Evolutionary conservation across 345 rosid genomes (phyloP).

Genomic region (Citrus australasica): DNA sequence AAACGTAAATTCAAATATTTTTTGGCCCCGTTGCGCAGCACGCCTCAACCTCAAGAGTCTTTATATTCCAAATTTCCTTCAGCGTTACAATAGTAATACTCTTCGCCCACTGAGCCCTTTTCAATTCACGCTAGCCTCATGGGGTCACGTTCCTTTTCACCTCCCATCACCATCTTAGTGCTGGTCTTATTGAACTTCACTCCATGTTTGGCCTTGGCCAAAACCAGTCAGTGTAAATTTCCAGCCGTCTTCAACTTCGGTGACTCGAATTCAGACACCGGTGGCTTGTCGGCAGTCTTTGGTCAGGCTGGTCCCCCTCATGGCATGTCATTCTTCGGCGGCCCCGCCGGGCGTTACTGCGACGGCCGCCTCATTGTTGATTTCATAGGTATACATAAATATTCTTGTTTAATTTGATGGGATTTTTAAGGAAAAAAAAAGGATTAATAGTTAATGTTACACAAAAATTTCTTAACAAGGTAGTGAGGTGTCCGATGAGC

Average conservation of each 20-base stretch:
- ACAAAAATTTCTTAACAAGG: no score
- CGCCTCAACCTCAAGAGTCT: not conserved
- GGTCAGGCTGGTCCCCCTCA: slow-evolving; percentile 76
- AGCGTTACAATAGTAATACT: not conserved
- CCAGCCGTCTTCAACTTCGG: slow-evolving; percentile 92
- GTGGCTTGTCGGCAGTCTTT: slow-evolving; percentile 78
- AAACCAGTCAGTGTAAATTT: slow-evolving; percentile 29
- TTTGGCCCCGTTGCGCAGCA: not conserved
- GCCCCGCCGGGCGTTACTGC: slow-evolving; percentile 74
- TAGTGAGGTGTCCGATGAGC: no score
- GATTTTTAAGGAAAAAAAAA: no score
- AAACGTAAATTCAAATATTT: not conserved
- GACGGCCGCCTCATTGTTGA: slow-evolving; percentile 92
- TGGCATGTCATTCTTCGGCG: slow-evolving; percentile 64
- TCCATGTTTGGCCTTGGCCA: not conserved
- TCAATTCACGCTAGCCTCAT: not conserved
- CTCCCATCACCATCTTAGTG: not conserved
- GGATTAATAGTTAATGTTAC: no score
- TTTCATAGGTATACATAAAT: slow-evolving; percentile 52
- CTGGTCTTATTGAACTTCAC: not conserved
- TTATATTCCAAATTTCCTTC: not conserved
- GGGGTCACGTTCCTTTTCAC: slow-evolving; percentile 4
- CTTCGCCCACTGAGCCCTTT: not conserved
- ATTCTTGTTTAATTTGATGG: not conserved
- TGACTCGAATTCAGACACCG: slow-evolving; percentile 93